Evolutionary conservation across 1,284 basidiomycete genomes (phyloP).

Genomic region (Ceratobasidium sp.): DNA sequence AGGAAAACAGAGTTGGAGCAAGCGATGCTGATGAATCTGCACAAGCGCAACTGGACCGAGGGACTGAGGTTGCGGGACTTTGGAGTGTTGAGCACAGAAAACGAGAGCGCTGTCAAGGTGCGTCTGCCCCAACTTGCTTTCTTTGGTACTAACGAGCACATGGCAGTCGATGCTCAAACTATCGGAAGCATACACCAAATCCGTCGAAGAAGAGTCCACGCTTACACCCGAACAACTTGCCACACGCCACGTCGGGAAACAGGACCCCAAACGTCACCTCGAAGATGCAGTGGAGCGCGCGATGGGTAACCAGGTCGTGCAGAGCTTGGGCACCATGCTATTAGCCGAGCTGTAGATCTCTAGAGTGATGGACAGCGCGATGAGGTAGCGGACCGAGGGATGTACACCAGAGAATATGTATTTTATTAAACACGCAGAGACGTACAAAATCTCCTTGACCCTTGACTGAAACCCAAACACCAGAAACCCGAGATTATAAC

Average conservation of each 20-base stretch:
- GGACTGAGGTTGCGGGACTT: conserved; percentile 92
- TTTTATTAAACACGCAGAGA: conserved; percentile 9
- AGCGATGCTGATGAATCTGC: conserved; percentile 97
- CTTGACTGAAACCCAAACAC: neutral
- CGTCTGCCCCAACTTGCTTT: conserved; percentile 48
- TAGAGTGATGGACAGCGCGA: too few species aligned
- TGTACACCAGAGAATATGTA: conserved; percentile 2
- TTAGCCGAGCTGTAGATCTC: conserved; percentile 77
- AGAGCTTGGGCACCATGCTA: conserved; percentile 91
- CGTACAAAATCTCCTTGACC: neutral
- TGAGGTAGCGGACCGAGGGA: neutral
- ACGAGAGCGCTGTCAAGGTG: conserved; percentile 93
- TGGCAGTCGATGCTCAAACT: conserved; percentile 88
- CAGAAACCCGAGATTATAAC: conserved; percentile 4
- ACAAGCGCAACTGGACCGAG: conserved; percentile 98
- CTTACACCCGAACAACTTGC: conserved; percentile 90
- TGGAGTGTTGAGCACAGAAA: conserved; percentile 82
- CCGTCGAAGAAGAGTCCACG: conserved; percentile 94
- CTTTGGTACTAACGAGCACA: conserved; percentile 33
- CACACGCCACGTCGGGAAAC: conserved; percentile 96
- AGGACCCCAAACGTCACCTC: conserved; percentile 96
- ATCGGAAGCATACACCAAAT: conserved; percentile 94
- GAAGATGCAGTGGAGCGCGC: conserved; percentile 97
- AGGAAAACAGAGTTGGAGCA: conserved; percentile 97
- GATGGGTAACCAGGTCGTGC: conserved; percentile 95